Evolutionary conservation across 805 yeast species (phyloP).

Genomic region (Wickerhamiella australiensis): DNA sequence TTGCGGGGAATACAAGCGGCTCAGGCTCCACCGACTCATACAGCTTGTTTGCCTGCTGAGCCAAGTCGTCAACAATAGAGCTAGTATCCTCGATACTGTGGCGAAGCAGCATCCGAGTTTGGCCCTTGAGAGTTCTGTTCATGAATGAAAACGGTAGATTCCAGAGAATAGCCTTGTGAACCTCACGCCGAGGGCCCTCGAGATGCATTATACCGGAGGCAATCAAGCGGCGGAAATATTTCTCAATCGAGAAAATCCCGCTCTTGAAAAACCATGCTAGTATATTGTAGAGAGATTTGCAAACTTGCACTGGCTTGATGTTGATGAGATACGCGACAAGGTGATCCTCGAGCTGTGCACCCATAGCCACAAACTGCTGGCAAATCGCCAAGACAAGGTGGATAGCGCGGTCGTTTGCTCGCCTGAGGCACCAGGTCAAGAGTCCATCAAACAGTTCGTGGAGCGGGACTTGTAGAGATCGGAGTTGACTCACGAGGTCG

Average conservation of each 20-base stretch:
- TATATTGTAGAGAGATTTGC: constrained; percentile 31
- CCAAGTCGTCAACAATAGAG: not conserved
- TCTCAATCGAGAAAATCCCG: constrained; percentile 43
- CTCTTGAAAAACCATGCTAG: constrained; percentile 39
- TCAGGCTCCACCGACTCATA: not conserved
- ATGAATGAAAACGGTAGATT: constrained; percentile 24
- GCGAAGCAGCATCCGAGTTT: constrained; percentile 16
- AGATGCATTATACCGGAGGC: constrained; percentile 75
- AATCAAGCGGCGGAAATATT: constrained; percentile 67
- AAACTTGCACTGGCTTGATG: not conserved
- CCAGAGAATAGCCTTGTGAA: constrained; percentile 40
- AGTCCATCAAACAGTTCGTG: constrained; percentile 14
- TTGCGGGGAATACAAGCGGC: not conserved
- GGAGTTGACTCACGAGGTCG: constrained; percentile 15
- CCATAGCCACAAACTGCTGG: constrained; percentile 15
- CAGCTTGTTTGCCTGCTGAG: not conserved
- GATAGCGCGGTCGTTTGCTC: constrained; percentile 12
- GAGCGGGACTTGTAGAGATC: constrained; percentile 5
- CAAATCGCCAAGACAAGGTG: constrained; percentile 16
- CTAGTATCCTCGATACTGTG: not conserved
- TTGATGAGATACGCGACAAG: constrained; percentile 19
- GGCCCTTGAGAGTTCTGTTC: constrained; percentile 15
- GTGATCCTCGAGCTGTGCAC: constrained; percentile 16
- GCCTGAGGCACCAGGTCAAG: constrained; percentile 16
- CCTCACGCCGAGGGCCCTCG: constrained; percentile 30